phyloP scores from a whole-genome alignment of 768 basidiomycete species.

The Mycena filopes region DNA sequence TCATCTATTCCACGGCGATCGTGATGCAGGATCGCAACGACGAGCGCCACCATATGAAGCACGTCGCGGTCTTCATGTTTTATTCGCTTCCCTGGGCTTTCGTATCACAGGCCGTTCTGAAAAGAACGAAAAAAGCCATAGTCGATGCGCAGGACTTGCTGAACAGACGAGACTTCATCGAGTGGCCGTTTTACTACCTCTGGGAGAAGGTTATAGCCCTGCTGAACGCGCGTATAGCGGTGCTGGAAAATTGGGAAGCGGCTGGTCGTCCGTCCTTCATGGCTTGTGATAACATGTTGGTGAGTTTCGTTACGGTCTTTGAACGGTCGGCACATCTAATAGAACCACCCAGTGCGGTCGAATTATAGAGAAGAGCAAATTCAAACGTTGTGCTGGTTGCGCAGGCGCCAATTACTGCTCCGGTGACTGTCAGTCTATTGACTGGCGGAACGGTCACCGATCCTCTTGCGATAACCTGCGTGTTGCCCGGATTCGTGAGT shows the following conservation, averaged over 20 bases:
- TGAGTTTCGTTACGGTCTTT: neutral
- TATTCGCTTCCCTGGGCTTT: no score
- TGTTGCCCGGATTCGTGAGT: neutral
- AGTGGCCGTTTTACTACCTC: neutral
- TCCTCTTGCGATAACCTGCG: neutral
- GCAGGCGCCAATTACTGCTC: neutral
- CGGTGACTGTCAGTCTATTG: neutral
- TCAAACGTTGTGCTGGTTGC: neutral
- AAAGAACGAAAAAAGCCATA: no score
- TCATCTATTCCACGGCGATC: no score
- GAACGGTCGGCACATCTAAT: no score
- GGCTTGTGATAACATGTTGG: neutral
- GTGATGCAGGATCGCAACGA: no score
- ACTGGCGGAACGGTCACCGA: neutral
- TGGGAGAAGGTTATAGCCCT: neutral
- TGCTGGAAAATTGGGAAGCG: neutral
- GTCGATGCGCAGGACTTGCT: no score
- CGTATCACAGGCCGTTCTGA: no score
- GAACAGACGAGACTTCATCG: neutral
- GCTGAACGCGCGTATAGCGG: neutral
- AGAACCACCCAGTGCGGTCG: neutral
- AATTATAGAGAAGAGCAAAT: neutral
- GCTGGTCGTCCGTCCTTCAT: neutral
- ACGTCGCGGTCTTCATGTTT: neutral
- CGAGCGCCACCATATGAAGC: neutral